These are phyloP conservation scores for Pneumocystis oryctolagi DNA, from an alignment of 1,139 yeast genomes.

Conservation along the genomic window DNA sequence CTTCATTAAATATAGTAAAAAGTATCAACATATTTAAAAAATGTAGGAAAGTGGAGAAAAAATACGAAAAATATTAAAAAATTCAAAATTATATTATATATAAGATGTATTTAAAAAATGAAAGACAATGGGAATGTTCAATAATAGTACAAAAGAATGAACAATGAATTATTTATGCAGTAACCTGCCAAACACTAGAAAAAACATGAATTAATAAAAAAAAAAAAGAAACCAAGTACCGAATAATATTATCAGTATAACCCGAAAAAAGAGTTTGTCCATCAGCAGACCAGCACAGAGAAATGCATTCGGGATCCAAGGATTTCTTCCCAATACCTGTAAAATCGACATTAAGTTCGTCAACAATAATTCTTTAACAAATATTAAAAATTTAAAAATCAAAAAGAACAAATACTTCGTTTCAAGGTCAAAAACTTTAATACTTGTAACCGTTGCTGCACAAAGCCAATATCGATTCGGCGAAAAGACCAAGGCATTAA, in stretches of 20 bases:
- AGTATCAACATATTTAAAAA: constrained; percentile 36
- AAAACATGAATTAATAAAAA: neutral
- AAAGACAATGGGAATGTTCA: neutral
- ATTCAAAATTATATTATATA: neutral
- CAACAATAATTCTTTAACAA: constrained; percentile 58
- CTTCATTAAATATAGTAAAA: constrained; percentile 39
- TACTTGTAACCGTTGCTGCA: constrained; percentile 97
- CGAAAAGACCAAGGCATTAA: constrained; percentile 97
- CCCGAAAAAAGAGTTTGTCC: constrained; percentile 99
- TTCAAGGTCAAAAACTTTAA: constrained; percentile 97
- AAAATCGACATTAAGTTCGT: constrained; percentile 97
- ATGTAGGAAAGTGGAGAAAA: neutral
- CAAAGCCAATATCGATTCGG: constrained; percentile 99
- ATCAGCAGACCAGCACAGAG: constrained; percentile 99
- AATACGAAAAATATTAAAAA: neutral
- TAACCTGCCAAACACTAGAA: neutral
- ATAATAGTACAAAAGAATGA: neutral
- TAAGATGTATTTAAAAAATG: neutral
- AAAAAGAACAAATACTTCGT: constrained; percentile 27
- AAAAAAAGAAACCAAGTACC: neutral
- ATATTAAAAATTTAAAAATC: neutral
- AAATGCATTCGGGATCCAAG: constrained; percentile 96
- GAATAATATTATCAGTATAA: constrained; percentile 84
- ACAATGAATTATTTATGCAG: neutral
- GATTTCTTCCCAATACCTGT: constrained; percentile 71